Evolutionary conservation across 106 monocot genomes (phyloP), one percentile per base, ranked within the genome.

Genomic region (Hemerocallis citrina): DNA sequence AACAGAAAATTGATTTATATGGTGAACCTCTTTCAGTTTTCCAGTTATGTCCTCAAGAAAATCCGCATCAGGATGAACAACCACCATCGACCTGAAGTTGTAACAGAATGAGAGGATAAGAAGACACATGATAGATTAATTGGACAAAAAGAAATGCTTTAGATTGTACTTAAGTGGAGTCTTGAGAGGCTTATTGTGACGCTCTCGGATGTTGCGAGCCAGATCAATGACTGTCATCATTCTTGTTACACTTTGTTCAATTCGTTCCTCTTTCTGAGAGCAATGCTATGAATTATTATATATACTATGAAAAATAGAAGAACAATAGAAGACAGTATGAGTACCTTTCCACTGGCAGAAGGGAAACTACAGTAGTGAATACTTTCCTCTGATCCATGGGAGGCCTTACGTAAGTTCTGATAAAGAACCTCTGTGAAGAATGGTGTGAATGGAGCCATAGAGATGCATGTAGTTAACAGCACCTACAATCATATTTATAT

Each of bases 141-240:
- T 1, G 15, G 22, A 7, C 16, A 25, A 8, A 64, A 48, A 17
- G 34, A 7, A 44, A 52, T 15, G 52, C 28, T 39, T 35, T 34
- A 7, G 15, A 35, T 21, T 64, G 73, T 87, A 86, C 95, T 80
- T 91, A 31, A 98, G 75, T 48, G 92, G 96, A 39, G 84, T 55
- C 68, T 98, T 98, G 9, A 98, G 72, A 70, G 96, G 84, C 55
- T 98, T 98, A 60, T 85, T 91, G 59, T 85, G 77, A 24, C 92
- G 81, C 65, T 98, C 91, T 24, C 96, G 71, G 21, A 98, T 98
- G 62, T 88, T 89, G 31, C 96, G 87, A 7, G 88, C 91, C 59
- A 98, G 84, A 72, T 98, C 96, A 73, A 98, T 98, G 33, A 98
- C 81, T 49, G 88, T 98, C 88, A 98, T 92, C 96, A 98, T 98